Conservation (phyloP, 1,284 basidiomycete genomes). For the Xerocomus minutiporus region DNA sequence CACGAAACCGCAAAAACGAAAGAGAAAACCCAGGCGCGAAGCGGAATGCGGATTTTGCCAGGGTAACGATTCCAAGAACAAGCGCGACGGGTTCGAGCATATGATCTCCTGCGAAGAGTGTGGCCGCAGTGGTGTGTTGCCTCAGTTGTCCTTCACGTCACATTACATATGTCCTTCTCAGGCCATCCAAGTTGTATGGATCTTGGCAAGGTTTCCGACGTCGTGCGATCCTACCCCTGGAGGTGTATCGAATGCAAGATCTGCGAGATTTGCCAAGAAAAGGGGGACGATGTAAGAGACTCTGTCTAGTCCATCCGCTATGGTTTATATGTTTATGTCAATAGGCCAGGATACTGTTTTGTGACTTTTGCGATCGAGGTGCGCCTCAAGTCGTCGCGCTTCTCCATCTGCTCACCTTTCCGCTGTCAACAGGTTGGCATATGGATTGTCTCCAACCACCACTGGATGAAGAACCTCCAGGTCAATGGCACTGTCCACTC, state of each 20-base stretch:
- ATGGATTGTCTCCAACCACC: slow-evolving; percentile 81
- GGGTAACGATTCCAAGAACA: slow-evolving; percentile 56
- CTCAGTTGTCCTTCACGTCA: background rate
- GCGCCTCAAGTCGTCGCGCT: slow-evolving; percentile 16
- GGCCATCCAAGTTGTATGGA: slow-evolving; percentile 80
- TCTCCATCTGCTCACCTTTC: slow-evolving; percentile 3
- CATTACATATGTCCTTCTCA: slow-evolving; percentile 27
- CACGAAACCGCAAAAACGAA: slow-evolving; percentile 48
- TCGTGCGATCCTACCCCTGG: slow-evolving; percentile 76
- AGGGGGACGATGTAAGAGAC: slow-evolving; percentile 82
- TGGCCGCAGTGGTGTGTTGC: slow-evolving; percentile 51
- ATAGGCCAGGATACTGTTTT: slow-evolving; percentile 83
- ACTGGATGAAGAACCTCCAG: slow-evolving; percentile 65
- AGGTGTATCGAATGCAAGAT: slow-evolving; percentile 90
- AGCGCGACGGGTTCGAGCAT: slow-evolving; percentile 49
- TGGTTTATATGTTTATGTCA: slow-evolving; percentile 12
- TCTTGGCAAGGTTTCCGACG: slow-evolving; percentile 46
- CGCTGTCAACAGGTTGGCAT: slow-evolving; percentile 70
- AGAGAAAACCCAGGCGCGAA: slow-evolving; percentile 50
- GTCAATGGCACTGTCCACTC: slow-evolving; percentile 69
- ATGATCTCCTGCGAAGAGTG: slow-evolving; percentile 72
- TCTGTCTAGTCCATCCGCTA: slow-evolving; percentile 8
- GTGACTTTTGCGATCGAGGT: slow-evolving; percentile 93
- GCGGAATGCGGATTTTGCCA: slow-evolving; percentile 66
- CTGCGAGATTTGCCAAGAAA: slow-evolving; percentile 83